Percentiles rank a stretch among this genome's conserved stretches.
Conservation (phyloP, 257 asterid genomes). For the Nicotiana obtusifolia region DNA sequence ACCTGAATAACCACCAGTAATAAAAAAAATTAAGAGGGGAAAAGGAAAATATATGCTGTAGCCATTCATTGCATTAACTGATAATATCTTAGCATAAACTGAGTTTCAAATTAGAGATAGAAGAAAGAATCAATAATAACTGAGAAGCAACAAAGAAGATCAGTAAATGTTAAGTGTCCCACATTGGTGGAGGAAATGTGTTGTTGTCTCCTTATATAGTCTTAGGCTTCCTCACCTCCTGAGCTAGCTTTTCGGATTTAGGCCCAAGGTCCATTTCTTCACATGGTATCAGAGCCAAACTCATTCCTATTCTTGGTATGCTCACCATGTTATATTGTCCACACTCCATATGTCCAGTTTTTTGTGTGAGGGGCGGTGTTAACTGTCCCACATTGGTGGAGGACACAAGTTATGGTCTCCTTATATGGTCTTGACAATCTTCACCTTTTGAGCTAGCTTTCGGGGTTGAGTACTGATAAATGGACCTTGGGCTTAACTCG, state of each 20-base stretch:
- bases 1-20: conserved; percentile 42
- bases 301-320: background rate
- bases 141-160: background rate
- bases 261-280: background rate
- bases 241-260: background rate
- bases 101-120: background rate
- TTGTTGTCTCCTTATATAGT: background rate
- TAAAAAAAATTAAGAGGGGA: conserved; percentile 7
- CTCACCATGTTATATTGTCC: background rate
- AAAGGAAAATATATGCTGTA: background rate
- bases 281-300: background rate
- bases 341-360: background rate
- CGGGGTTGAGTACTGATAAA: background rate
- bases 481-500: too few species aligned
- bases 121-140: background rate
- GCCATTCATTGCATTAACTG: background rate
- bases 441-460: background rate
- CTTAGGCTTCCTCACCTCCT: background rate
- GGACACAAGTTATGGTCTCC: background rate
- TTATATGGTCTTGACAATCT: background rate
- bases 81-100: background rate
- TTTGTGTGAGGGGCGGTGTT: background rate
- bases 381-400: background rate
- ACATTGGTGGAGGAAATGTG: background rate
- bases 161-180: background rate